These are phyloP conservation scores for Nosema bombycis DNA, from an alignment of 371 early-diverging fungal genomes.

Conservation along the genomic window DNA sequence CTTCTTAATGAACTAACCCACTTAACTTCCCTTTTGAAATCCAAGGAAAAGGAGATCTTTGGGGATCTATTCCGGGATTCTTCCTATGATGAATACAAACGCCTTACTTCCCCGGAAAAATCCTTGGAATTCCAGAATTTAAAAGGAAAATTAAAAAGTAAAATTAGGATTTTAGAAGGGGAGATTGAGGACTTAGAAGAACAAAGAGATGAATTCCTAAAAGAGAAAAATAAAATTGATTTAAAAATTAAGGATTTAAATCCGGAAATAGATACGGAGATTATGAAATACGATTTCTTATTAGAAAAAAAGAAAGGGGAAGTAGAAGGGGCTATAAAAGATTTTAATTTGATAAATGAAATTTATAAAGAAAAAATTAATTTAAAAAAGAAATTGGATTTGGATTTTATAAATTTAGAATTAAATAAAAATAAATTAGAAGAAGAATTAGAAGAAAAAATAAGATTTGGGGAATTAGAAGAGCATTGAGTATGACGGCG, in stretches of 20 bases:
- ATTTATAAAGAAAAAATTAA: background rate
- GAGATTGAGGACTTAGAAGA: slow-evolving; percentile 10
- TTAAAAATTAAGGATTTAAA: slow-evolving; percentile 4
- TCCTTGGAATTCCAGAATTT: no score
- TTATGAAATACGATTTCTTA: background rate
- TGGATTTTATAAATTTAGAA: slow-evolving; percentile 10
- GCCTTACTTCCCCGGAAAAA: no score
- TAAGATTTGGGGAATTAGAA: slow-evolving; percentile 37
- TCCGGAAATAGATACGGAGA: slow-evolving; percentile 37
- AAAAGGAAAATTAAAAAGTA: no score
- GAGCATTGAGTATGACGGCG: no score
- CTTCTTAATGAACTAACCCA: no score
- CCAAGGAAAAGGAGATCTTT: no score
- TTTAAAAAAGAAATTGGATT: slow-evolving; percentile 22
- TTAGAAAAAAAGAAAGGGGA: slow-evolving; percentile 11
- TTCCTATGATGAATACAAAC: no score
- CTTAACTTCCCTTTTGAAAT: no score
- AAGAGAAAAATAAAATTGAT: slow-evolving; percentile 10
- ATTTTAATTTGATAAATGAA: slow-evolving; percentile 18
- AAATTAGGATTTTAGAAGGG: background rate
- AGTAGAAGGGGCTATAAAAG: slow-evolving; percentile 12
- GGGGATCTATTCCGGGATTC: no score
- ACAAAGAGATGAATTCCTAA: background rate
- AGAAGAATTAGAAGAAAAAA: slow-evolving; percentile 47
- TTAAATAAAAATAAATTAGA: slow-evolving; percentile 22